Evolutionary conservation across 345 rosid species (phyloP), one percentile per base, ranked within the genome.

Genomic region (Psidium guajava): DNA sequence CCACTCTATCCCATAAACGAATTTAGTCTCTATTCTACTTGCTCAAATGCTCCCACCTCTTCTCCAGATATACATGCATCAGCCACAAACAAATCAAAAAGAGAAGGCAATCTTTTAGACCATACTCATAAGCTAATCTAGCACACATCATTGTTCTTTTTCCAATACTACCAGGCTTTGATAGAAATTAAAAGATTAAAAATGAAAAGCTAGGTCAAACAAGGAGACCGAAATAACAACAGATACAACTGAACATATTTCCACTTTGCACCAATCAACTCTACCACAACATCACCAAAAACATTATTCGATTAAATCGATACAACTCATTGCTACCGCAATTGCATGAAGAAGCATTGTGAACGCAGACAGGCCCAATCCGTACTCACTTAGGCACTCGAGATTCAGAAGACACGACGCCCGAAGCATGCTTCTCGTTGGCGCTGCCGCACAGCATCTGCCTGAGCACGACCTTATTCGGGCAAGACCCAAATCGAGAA

Each of bases 401-500:
- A 58, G 73, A 87, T 52, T 80, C 81, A 53, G 56, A 14, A 59
- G 84, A 40, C 5, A 61, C 50, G 51, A 36, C 86, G 36, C 57
- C 83, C 51, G 50, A 69, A 51, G 82, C 54, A 28, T 77, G 82
- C 83, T 42, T 85, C 83, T 87, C 86, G 81, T 88, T 22, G 85
- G 90, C 49, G 90, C 92, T 89, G 61, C 93, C 93, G 86, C 98
- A 95, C 52, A 90, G 86, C 25, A 93, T 91, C 93, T 93, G 91
- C 85, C 84, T 90, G 53, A 88, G 88, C 57, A 85, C 84, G 86
- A 91, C 84, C 82, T 80, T 86, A 20, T 85, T 87, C 74, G 91
- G 86, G 87, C 88, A 86, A 89, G 92, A 88, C 90, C 95, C 95
- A 94, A 93, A 95, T 95, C 95, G 92, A 89, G 86, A 89, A 88